Percentiles rank a stretch among this genome's conserved stretches.
Conservation (phyloP, 129 eudicot genomes). For the Helianthus tuberosus region DNA sequence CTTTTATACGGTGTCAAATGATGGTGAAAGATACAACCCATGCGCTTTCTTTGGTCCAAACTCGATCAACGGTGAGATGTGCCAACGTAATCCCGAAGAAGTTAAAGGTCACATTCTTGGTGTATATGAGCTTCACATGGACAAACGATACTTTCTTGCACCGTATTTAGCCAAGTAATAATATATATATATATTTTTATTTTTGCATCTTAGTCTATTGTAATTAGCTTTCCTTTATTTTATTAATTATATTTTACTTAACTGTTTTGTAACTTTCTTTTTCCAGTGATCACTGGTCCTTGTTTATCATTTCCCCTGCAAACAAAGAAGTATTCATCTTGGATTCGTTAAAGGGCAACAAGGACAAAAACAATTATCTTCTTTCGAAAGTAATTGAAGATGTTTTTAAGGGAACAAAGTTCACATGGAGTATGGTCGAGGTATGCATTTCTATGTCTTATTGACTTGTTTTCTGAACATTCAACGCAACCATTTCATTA, state of each 20-base stretch:
- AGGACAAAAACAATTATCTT: neutral
- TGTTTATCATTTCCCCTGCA: neutral
- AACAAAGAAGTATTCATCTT: neutral
- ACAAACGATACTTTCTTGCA: conserved; percentile 4
- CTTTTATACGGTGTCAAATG: neutral
- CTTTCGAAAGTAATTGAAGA: neutral
- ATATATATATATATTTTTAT: neutral
- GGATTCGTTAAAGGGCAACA: neutral
- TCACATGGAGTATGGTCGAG: neutral
- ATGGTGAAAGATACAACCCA: neutral
- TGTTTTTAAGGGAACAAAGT: neutral
- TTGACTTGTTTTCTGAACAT: neutral
- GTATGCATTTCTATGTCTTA: neutral
- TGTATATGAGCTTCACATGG: neutral
- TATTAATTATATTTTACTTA: neutral
- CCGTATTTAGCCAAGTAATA: neutral
- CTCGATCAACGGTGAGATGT: neutral
- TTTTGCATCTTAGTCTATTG: neutral
- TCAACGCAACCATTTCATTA: too few relatives aligned
- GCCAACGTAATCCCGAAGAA: neutral
- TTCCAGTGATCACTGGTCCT: neutral
- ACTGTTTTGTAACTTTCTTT: neutral
- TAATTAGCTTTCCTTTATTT: neutral
- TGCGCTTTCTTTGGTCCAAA: neutral
- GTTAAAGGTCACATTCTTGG: neutral